Percentiles rank a stretch among this genome's conserved stretches.
These are phyloP conservation scores for Auricularia cornea DNA, from an alignment of 768 basidiomycete genomes.

Conservation along the genomic window DNA sequence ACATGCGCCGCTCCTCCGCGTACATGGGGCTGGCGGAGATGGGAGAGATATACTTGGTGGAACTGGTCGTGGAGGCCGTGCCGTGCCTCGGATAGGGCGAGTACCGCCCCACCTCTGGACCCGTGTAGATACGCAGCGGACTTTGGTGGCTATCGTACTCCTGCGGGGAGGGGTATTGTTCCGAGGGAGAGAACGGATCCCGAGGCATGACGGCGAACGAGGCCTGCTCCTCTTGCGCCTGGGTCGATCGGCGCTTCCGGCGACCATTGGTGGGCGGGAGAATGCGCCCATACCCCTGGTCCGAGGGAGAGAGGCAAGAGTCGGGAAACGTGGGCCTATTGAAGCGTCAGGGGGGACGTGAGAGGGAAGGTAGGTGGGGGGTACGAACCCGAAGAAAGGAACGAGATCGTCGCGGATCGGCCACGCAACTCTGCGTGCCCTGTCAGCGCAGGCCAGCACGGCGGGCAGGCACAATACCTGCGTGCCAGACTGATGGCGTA, in stretches of 20 bases:
- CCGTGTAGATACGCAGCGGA: not conserved
- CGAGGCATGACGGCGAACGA: not conserved
- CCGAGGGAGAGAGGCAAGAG: slow-evolving; percentile 77
- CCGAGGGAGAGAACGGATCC: not conserved
- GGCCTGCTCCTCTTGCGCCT: not conserved
- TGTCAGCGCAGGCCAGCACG: slow-evolving; percentile 6
- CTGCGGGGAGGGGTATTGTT: not conserved
- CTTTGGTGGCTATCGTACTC: not conserved
- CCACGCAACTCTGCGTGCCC: slow-evolving; percentile 68
- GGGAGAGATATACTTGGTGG: not conserved
- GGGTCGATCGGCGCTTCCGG: slow-evolving; percentile 7
- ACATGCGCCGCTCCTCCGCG: not conserved
- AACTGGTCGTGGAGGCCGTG: not conserved
- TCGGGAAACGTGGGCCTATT: slow-evolving; percentile 72
- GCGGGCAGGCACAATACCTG: slow-evolving; percentile 37
- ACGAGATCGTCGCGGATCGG: slow-evolving; percentile 76
- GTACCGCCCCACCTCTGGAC: not conserved
- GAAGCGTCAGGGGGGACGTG: slow-evolving; percentile 14
- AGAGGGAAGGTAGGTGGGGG: not conserved
- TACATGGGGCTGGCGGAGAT: not conserved
- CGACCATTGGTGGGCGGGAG: slow-evolving; percentile 33
- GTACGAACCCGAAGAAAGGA: slow-evolving; percentile 74
- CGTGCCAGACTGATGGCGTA: slow-evolving; percentile 72
- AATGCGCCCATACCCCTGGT: slow-evolving; percentile 81
- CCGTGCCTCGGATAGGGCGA: not conserved